These are phyloP conservation scores for Cymbopogon citratus DNA, from an alignment of 176 grass and related monocot genomes.

Conservation along the genomic window DNA sequence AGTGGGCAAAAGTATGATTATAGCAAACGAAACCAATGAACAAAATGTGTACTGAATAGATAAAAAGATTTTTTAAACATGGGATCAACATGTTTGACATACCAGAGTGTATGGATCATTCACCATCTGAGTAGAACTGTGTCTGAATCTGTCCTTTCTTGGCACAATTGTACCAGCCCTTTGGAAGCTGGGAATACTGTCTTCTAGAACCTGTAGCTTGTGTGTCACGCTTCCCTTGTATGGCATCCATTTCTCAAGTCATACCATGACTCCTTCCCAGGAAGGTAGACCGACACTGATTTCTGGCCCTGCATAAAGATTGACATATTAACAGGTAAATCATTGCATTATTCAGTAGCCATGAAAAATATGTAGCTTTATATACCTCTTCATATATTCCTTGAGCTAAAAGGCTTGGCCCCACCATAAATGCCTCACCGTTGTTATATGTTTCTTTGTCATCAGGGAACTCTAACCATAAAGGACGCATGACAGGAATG, in stretches of 20 bases:
- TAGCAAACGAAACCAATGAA: slow-evolving; percentile 14
- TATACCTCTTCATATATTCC: slow-evolving; percentile 87
- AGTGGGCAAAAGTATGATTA: not conserved
- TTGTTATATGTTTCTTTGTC: slow-evolving; percentile 95
- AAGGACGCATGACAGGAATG: slow-evolving; percentile 84
- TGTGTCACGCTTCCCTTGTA: slow-evolving; percentile 52
- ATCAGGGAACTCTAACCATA: slow-evolving; percentile 88
- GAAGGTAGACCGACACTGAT: slow-evolving; percentile 74
- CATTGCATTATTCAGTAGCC: not conserved
- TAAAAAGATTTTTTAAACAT: not conserved
- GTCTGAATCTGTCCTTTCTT: slow-evolving; percentile 92
- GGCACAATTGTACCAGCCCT: slow-evolving; percentile 78
- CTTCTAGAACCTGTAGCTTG: slow-evolving; percentile 77
- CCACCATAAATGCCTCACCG: slow-evolving; percentile 89
- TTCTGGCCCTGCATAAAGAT: slow-evolving; percentile 54
- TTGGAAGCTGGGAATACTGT: slow-evolving; percentile 87
- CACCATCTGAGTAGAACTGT: slow-evolving; percentile 93
- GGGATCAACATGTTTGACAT: slow-evolving; percentile 4
- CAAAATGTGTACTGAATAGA: not conserved
- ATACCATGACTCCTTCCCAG: slow-evolving; percentile 65
- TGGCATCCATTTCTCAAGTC: slow-evolving; percentile 76
- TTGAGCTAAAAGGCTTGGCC: slow-evolving; percentile 68
- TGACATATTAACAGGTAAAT: slow-evolving; percentile 2
- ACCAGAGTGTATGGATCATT: slow-evolving; percentile 98
- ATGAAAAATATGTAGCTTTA: slow-evolving; percentile 4